Base-by-base conservation (phyloP, 2,329 filamentous ascomycete species). In the Zymoseptoria tritici region DNA sequence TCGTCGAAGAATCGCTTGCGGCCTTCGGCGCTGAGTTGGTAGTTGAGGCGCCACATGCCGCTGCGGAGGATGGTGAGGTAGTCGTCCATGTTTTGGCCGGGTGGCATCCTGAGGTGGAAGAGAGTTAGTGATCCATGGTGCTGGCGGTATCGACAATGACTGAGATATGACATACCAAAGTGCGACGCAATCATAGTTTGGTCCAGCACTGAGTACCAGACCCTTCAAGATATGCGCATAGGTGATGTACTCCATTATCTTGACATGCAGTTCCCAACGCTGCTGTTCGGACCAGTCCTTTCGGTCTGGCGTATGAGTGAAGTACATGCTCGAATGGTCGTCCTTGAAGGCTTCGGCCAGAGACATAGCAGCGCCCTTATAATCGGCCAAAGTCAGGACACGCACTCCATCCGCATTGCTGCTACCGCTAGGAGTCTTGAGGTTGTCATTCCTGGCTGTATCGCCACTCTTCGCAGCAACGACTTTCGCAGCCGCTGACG, bases 31-130 rank as follows among this genome's bases (percentile, higher is more conserved):
- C 87, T 87, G 62, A 94, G 85, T 72, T 87, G 84, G 76, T 85
- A 93, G 75, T 84, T 83, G 62, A 93, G 81, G 63, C 87, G 81
- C 89, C 89, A 92, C 78, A 91, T 83, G 62, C 90, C 90, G 70
- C 83, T 88, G 64, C 88, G 86, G 65, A 92, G 75, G 62, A 85
- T 81, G 57, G 88, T 90, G 77, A 83, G 81, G 78, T 83, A 85
- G 73, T 86, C 85, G 74, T 93, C 89, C 75, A 88, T 85, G 73
- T 88, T 83, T 71, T 84, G 80, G 57, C 86, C 87, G 1, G 89
- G 90, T 16, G 87, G 87, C 79, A 91, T 84, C 89, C 88, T 90
- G 64, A n/a, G 36, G 16, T 46, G 3, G 36, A n/a, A n/a, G 36
- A n/a, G 13, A 29, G 22, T 52, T 19, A 52, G 20, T 26, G 19